Evolutionary conservation across 192 early-diverging fungal genomes (phyloP), one percentile per base, ranked within the genome.

Genomic region (Thamnidium elegans): DNA sequence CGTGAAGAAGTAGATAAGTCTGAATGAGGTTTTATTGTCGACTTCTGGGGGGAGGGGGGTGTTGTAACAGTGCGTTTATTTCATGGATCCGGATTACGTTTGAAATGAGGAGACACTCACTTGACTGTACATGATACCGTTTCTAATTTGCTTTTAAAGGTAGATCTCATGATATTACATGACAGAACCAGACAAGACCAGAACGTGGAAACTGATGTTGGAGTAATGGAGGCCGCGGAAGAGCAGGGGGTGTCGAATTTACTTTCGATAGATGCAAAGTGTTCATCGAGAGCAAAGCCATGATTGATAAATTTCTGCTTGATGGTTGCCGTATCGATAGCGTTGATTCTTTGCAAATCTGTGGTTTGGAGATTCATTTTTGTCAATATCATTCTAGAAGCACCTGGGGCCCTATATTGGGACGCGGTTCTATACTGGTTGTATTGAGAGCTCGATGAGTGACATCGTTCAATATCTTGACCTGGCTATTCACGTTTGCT

Each of bases 251-350:
- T 20, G 23, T 26, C 4, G 31, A 53, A 8, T 53, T 5, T 53
- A 53, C 31, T 30, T 53, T 53, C 51, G 51, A 53, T 53, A 53
- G 26, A 53, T 53, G 51, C 51, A 53, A 53, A 53, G 51, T 53
- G 51, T 53, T 53, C 26, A 1, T 53, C 8, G 51, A 53, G 51
- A 53, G 30, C 8, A 53, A 53, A 8, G 52, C 52, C 9, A 54
- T 32, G 52, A 32, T 30, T 26, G 52, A 54, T 26, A 54, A 9
- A 32, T 32, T 54, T 54, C 11, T 54, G 30, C 52, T 54, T 54
- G 52, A 54, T 13, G 52, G 52, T 54, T 54, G 52, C 30, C 52
- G 32, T 54, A n/a, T 54, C 9, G 52, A 54, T 54, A 54, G 52
- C 11, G 52, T 54, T 34, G 52, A 54, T 4, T 32, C 52, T 32